phyloP scores from a whole-genome alignment of 305 asterid genomes.

The Fraxinus latifolia region DNA sequence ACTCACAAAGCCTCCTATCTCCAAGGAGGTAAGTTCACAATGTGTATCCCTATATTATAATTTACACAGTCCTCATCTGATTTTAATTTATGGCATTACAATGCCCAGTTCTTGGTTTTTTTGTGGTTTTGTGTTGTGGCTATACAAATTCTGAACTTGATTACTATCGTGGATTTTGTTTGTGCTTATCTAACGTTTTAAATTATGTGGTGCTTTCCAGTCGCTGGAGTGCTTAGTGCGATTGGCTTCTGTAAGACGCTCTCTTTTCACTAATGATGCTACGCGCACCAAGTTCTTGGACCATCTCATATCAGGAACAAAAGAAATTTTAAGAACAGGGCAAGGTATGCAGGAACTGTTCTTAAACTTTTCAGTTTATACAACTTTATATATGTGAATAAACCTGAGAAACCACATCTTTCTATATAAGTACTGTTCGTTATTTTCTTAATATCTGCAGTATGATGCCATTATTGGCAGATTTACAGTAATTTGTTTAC shows the following conservation, averaged over 20 bases:
- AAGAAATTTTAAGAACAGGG: conserved; percentile 82
- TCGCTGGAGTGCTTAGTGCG: conserved; percentile 95
- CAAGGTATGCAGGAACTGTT: conserved; percentile 54
- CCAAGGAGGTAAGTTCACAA: conserved; percentile 74
- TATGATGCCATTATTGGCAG: background rate
- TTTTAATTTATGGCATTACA: background rate
- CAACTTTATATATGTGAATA: background rate
- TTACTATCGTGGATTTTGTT: background rate
- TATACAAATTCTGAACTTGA: background rate
- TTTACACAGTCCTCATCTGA: background rate
- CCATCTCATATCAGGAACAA: conserved; percentile 92
- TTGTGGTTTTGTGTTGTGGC: background rate
- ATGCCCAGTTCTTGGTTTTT: background rate
- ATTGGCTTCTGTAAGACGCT: conserved; percentile 91
- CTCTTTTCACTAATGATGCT: conserved; percentile 81
- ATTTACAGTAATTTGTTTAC: background rate
- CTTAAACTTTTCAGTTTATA: conserved; percentile 6
- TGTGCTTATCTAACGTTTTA: background rate
- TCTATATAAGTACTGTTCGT: background rate
- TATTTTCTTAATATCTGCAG: background rate
- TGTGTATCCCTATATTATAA: background rate
- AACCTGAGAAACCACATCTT: background rate
- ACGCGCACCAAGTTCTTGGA: conserved; percentile 84
- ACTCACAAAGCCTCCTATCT: conserved; percentile 69
- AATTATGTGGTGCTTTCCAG: conserved; percentile 31